A percentile compares a stretch with the other conserved stretches of the same genome.
Evolutionary conservation across 2,329 filamentous ascomycete genomes (phyloP).

Genomic region (Parastagonospora avenae): DNA sequence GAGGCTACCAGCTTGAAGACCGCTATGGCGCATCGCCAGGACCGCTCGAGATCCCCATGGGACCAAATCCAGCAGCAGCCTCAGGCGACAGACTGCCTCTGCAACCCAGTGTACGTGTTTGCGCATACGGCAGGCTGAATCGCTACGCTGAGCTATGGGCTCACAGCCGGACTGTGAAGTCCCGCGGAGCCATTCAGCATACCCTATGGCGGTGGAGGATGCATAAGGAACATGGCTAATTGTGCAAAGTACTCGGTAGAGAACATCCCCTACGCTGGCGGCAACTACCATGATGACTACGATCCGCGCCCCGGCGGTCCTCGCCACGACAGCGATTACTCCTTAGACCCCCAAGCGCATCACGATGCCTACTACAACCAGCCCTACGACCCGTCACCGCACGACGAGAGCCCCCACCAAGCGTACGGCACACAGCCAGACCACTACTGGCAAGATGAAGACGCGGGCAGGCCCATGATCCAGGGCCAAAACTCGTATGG

Average conservation of each 20-base stretch:
- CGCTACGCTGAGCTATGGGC: no score
- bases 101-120: constrained; percentile 76
- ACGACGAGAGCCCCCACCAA: constrained; percentile 62
- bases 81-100: constrained; percentile 78
- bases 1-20: constrained; percentile 83
- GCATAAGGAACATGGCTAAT: constrained; percentile 11
- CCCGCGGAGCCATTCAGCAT: no score
- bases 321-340: constrained; percentile 66
- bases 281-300: constrained; percentile 61
- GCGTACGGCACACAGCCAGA: constrained; percentile 55
- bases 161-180: no score
- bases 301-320: constrained; percentile 56
- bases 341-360: constrained; percentile 80
- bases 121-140: no score
- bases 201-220: not conserved
- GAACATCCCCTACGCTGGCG: constrained; percentile 69
- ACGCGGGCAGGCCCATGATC: constrained; percentile 79
- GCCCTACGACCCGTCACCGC: constrained; percentile 74
- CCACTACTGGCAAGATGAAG: constrained; percentile 69
- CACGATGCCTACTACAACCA: constrained; percentile 86
- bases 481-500: constrained; percentile 65
- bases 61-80: constrained; percentile 60
- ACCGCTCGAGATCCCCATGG: constrained; percentile 73
- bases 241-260: constrained; percentile 68
- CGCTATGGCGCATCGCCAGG: constrained; percentile 62